A percentile compares a stretch with the other conserved stretches of the same genome.
phyloP scores from a whole-genome alignment of 2,329 filamentous ascomycete species.

The Colletotrichum filicis region DNA sequence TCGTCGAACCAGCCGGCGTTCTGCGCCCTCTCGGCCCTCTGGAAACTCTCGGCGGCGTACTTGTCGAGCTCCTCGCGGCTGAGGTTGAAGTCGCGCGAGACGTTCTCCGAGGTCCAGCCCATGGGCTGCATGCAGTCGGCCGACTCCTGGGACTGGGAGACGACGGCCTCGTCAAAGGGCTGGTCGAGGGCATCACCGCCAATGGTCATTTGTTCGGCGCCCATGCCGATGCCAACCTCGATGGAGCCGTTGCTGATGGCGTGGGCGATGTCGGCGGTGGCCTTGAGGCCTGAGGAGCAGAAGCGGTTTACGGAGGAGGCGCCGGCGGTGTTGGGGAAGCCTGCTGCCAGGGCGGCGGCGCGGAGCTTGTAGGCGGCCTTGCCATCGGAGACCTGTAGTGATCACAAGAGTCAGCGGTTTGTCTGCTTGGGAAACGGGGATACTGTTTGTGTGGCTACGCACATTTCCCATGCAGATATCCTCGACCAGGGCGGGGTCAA shows the following conservation, averaged over 20 bases:
- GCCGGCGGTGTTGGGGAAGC: constrained; percentile 89
- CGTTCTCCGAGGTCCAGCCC: constrained; percentile 98
- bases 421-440: not conserved
- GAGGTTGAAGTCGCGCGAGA: constrained; percentile 90
- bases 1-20: constrained; percentile 92
- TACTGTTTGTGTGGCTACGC: constrained; percentile 44
- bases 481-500: constrained; percentile 85
- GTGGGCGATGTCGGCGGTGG: constrained; percentile 93
- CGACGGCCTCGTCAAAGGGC: constrained; percentile 82
- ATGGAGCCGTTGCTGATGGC: constrained; percentile 85
- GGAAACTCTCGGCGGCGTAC: constrained; percentile 89
- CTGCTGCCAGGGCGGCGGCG: constrained; percentile 88
- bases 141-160: constrained; percentile 78
- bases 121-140: constrained; percentile 92
- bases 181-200: constrained; percentile 76
- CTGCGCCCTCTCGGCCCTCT: constrained; percentile 87
- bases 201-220: constrained; percentile 87
- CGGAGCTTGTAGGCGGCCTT: constrained; percentile 93
- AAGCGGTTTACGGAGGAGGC: constrained; percentile 92
- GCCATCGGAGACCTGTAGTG: constrained; percentile 76
- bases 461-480: constrained; percentile 96
- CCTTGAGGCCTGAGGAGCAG: constrained; percentile 96
- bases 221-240: constrained; percentile 86
- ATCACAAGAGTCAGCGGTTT: constrained; percentile 14
- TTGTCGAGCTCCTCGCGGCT: constrained; percentile 82